phyloP scores from a whole-genome alignment of 2,329 filamentous ascomycete species.

The Simplicillium sp. region DNA sequence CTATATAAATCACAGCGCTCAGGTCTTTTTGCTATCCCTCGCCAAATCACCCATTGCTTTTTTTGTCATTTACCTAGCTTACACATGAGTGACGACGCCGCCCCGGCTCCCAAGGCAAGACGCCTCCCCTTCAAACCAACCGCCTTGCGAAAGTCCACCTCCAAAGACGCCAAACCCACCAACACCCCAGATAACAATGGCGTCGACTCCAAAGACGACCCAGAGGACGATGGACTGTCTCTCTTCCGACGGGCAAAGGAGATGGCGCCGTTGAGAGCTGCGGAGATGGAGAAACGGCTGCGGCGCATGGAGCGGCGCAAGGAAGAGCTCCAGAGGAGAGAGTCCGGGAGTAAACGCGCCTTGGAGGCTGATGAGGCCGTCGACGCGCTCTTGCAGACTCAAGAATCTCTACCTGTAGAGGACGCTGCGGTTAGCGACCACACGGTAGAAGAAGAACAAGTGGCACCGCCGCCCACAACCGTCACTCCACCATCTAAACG shows the following conservation, averaged over 20 bases:
- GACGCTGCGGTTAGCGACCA: too few relatives aligned
- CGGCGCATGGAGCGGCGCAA: background rate
- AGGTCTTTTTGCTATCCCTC: too few relatives aligned
- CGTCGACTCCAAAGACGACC: slow-evolving; percentile 11
- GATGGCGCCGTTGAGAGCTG: slow-evolving; percentile 34
- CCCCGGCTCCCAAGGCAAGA: too few relatives aligned
- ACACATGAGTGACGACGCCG: too few relatives aligned
- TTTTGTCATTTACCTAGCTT: too few relatives aligned
- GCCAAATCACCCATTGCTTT: too few relatives aligned
- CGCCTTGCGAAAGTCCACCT: slow-evolving; percentile 13
- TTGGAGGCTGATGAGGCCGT: background rate
- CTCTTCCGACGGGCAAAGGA: slow-evolving; percentile 41
- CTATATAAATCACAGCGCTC: too few relatives aligned
- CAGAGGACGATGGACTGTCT: slow-evolving; percentile 28
- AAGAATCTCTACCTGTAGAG: too few relatives aligned
- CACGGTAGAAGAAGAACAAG: too few relatives aligned
- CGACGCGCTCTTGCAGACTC: too few relatives aligned
- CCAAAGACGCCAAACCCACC: slow-evolving; percentile 5
- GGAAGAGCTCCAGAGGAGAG: slow-evolving; percentile 2
- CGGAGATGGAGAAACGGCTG: slow-evolving; percentile 26
- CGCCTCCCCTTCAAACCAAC: background rate
- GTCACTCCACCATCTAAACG: background rate
- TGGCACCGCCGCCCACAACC: slow-evolving; percentile 6
- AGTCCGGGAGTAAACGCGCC: slow-evolving; percentile 1
- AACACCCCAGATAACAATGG: slow-evolving; percentile 6